Base-by-base conservation (phyloP, 2,329 filamentous ascomycete genomes). In the Phyllosticta citribraziliensis region DNA sequence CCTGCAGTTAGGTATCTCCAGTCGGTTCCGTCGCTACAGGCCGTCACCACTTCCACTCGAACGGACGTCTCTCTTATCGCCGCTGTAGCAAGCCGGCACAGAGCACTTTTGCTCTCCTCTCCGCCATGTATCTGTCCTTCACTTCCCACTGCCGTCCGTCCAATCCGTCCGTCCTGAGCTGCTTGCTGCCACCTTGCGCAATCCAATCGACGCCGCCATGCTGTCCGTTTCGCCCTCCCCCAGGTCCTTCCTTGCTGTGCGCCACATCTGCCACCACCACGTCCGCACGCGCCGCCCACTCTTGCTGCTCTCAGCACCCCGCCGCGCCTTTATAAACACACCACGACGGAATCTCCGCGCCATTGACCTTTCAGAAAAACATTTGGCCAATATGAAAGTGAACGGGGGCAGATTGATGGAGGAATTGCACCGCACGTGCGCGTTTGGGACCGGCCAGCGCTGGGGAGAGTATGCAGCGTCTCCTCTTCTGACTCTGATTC, bases 381-480 rank as follows among this genome's bases (percentile, higher is more conserved):
- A 82, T 47, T 72, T 86, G 40, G 74, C 73, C 50, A 77, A 75
- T 27, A 70, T 88, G 58, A 82, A 80, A 62, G 80, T 87, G 50
- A 80, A 87, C 64, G 77, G 82, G 66, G 74, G 78, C 14, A 79
- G 86, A 64, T 70, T 89, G 65, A 85, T 87, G 76, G 76, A 80
- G 25, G 81, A 85, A 63, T 77, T 89, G 12, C 87, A 89, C 70
- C 70, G 83, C 62, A 87, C 84, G 2, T 87, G 83, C 69, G 78
- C 84, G 73, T 89, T 84, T 81, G 87, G 87, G 0, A 79, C 76
- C 53, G 87, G 86, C 0, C 80, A 86, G 64, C 74, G 79, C 73
- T 89, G 86, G 85, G 86, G 86, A 73, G 77, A 81, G 86, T 86
- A 78, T 74, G 83, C 30, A 14, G 17, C 27, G 52, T 57, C 57